Conservation (phyloP, 2,329 filamentous ascomycete genomes). For the Arachnopeziza araneosa region DNA sequence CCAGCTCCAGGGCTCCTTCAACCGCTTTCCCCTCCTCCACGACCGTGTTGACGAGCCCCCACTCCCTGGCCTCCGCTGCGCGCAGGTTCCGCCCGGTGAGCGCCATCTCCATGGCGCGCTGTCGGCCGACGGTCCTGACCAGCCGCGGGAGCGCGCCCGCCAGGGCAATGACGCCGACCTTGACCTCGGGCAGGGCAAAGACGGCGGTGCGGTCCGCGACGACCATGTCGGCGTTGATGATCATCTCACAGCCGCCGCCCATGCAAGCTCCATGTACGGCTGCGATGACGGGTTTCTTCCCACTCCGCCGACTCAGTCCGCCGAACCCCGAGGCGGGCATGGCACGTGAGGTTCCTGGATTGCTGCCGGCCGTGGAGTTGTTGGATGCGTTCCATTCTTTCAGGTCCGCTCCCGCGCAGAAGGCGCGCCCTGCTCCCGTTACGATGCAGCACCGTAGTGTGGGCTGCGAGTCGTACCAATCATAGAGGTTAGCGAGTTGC, state of each 20-base stretch:
- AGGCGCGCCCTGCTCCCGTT: constrained; percentile 57
- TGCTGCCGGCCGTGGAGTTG: constrained; percentile 13
- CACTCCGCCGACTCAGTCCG: constrained; percentile 58
- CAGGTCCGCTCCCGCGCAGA: constrained; percentile 64
- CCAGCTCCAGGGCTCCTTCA: constrained; percentile 54
- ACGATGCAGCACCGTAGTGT: constrained; percentile 53
- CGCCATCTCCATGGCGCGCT: constrained; percentile 66
- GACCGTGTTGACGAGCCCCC: constrained; percentile 67
- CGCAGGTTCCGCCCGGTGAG: constrained; percentile 55
- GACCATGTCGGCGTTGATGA: constrained; percentile 67
- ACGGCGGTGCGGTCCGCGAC: constrained; percentile 52
- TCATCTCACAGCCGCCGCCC: constrained; percentile 74
- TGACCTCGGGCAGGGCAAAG: constrained; percentile 68
- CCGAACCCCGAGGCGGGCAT: constrained; percentile 51
- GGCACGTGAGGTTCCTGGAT: background rate
- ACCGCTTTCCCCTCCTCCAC: constrained; percentile 47
- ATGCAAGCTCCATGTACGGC: constrained; percentile 72
- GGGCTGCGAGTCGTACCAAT: constrained; percentile 59
- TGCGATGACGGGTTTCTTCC: constrained; percentile 70
- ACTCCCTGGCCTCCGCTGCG: constrained; percentile 54
- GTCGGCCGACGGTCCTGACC: constrained; percentile 58
- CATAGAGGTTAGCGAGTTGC: constrained; percentile 43
- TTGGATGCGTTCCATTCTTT: constrained; percentile 56
- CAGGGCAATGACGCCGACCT: constrained; percentile 63
- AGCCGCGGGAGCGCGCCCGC: constrained; percentile 67